Evolutionary conservation across 768 basidiomycete genomes (phyloP).

Genomic region (Pleurotus eryngii): DNA sequence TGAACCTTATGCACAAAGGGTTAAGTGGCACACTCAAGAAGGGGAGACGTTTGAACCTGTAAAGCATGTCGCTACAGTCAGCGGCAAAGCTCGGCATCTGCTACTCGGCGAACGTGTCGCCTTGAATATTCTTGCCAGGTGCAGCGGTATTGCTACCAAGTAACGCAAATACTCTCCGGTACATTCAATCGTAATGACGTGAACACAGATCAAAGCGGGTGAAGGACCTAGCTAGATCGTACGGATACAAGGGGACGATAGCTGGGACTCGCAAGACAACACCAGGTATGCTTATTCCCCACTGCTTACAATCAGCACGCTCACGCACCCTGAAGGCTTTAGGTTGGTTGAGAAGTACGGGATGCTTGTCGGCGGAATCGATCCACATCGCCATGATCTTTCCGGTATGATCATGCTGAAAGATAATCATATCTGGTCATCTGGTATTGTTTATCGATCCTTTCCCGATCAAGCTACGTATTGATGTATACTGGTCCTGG

Average conservation of each 20-base stretch:
- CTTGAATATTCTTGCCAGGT: conserved; percentile 89
- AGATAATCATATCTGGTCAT: conserved; percentile 99
- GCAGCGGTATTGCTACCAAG: conserved; percentile 97
- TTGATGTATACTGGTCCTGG: not conserved
- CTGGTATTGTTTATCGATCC: conserved; percentile 45
- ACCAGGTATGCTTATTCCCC: conserved; percentile 49
- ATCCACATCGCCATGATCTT: conserved; percentile 93
- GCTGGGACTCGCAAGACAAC: conserved; percentile 98
- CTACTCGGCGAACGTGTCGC: conserved; percentile 92
- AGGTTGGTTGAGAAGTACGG: conserved; percentile 97
- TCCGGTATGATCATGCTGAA: conserved; percentile 99
- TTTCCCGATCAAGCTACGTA: conserved; percentile 7
- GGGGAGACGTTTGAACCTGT: conserved; percentile 79
- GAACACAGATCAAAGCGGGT: conserved; percentile 71
- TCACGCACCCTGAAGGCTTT: conserved; percentile 56
- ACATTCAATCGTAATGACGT: conserved; percentile 7
- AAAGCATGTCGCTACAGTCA: conserved; percentile 86
- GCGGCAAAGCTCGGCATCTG: conserved; percentile 82
- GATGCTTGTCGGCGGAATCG: conserved; percentile 97
- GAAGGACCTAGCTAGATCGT: conserved; percentile 70
- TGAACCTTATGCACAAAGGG: conserved; percentile 40
- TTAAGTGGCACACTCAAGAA: conserved; percentile 92
- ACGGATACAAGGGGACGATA: conserved; percentile 83
- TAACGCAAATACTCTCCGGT: conserved; percentile 31
- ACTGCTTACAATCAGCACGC: not conserved